Conservation (phyloP, 257 asterid species). For the Forsythia suspensa region DNA sequence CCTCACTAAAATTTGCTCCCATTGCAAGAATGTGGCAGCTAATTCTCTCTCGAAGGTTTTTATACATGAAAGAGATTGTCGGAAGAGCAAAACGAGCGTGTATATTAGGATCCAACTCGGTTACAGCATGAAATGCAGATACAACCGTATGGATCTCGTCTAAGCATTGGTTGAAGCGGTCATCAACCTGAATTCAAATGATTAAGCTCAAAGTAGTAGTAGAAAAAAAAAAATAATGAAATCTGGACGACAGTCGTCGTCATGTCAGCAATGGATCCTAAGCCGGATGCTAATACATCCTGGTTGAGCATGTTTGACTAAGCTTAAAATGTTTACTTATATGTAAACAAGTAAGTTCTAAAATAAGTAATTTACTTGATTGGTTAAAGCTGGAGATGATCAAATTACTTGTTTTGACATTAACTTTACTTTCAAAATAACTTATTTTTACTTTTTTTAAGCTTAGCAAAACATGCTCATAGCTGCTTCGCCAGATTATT, state of each 20-base stretch:
- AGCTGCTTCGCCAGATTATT: not conserved
- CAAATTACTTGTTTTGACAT: not conserved
- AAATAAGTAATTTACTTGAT: no score
- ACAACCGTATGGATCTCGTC: constrained; percentile 79
- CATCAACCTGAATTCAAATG: constrained; percentile 58
- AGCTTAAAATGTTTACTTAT: not conserved
- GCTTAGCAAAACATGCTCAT: not conserved
- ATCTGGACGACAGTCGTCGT: not conserved
- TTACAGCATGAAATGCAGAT: constrained; percentile 79
- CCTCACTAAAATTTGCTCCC: constrained; percentile 39
- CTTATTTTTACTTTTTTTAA: no score
- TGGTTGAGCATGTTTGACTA: not conserved
- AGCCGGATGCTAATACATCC: not conserved
- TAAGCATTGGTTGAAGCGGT: constrained; percentile 71
- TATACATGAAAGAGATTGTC: constrained; percentile 59
- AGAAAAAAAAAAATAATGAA: no score
- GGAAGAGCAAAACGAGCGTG: constrained; percentile 86
- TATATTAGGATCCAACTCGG: constrained; percentile 70
- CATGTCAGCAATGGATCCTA: not conserved
- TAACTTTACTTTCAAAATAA: not conserved
- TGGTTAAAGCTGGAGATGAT: not conserved
- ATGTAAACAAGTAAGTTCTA: not conserved
- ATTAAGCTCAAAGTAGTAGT: not conserved
- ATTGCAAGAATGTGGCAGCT: constrained; percentile 66
- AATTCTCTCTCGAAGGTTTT: constrained; percentile 67